Evolutionary conservation across 2,329 filamentous ascomycete genomes (phyloP).

Genomic region (Zymoseptoria brevis): DNA sequence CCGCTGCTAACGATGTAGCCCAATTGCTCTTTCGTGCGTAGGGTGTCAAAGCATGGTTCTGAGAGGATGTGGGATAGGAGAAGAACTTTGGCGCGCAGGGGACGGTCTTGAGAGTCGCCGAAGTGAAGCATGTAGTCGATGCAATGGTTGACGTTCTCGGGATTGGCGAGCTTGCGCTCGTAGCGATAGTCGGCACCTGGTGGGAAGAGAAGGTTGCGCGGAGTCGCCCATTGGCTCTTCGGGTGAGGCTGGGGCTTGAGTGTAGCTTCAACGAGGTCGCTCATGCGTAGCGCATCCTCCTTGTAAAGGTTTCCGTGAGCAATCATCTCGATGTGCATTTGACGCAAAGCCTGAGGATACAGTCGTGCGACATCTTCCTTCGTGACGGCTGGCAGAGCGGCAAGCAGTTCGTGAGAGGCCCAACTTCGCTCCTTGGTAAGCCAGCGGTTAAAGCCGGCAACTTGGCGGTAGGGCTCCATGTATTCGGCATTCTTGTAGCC

Average conservation of each 20-base stretch:
- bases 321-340: conserved; percentile 80
- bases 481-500: conserved; percentile 80
- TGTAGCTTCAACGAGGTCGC: conserved; percentile 69
- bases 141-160: conserved; percentile 65
- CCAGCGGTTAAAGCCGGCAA: conserved; percentile 74
- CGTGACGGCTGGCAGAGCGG: conserved; percentile 67
- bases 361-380: conserved; percentile 68
- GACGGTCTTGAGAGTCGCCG: conserved; percentile 49
- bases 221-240: conserved; percentile 68
- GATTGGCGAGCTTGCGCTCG: conserved; percentile 71
- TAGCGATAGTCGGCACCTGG: conserved; percentile 77
- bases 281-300: conserved; percentile 80
- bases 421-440: conserved; percentile 69
- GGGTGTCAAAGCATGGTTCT: conserved; percentile 88
- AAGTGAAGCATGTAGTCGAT: conserved; percentile 42
- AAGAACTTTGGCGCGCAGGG: conserved; percentile 64
- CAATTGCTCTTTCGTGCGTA: conserved; percentile 93
- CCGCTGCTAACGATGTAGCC: conserved; percentile 94
- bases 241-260: conserved; percentile 68
- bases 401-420: conserved; percentile 70
- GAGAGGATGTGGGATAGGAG: conserved; percentile 84
- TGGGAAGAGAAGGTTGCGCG: conserved; percentile 68
- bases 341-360: conserved; percentile 69
- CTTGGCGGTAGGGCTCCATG: conserved; percentile 80
- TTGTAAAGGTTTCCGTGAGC: conserved; percentile 91